Conservation (phyloP, 129 eudicot genomes). For the Escallonia herrerae region DNA sequence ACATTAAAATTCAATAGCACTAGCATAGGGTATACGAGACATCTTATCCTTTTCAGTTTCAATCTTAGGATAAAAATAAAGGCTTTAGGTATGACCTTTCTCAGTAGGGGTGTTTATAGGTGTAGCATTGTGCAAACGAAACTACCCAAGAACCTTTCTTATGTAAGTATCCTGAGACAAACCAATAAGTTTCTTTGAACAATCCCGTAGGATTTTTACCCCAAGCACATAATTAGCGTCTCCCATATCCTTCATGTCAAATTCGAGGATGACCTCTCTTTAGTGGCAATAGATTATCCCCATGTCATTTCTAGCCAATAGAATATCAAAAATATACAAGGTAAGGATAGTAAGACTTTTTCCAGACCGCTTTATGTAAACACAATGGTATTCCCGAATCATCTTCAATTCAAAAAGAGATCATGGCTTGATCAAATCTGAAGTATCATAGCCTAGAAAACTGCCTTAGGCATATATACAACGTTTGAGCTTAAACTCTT, state of each 20-base stretch:
- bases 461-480: too few species aligned
- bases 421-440: not conserved
- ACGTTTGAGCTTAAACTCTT: too few species aligned
- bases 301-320: not conserved
- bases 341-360: not conserved
- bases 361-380: not conserved
- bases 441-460: not conserved
- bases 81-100: not conserved
- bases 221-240: slow-evolving; percentile 3
- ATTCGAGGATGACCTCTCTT: not conserved
- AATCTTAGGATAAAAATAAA: not conserved
- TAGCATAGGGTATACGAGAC: not conserved
- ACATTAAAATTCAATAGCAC: not conserved
- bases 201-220: not conserved
- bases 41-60: not conserved
- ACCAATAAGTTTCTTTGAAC: too few species aligned
- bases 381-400: not conserved
- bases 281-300: not conserved
- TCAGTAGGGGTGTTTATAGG: not conserved
- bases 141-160: too few species aligned
- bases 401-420: not conserved
- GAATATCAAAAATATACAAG: not conserved
- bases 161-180: too few species aligned
- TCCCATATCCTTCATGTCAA: slow-evolving; percentile 13
- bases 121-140: not conserved